Base-by-base conservation (phyloP, 768 basidiomycete species). In the Podaxis sp. region DNA sequence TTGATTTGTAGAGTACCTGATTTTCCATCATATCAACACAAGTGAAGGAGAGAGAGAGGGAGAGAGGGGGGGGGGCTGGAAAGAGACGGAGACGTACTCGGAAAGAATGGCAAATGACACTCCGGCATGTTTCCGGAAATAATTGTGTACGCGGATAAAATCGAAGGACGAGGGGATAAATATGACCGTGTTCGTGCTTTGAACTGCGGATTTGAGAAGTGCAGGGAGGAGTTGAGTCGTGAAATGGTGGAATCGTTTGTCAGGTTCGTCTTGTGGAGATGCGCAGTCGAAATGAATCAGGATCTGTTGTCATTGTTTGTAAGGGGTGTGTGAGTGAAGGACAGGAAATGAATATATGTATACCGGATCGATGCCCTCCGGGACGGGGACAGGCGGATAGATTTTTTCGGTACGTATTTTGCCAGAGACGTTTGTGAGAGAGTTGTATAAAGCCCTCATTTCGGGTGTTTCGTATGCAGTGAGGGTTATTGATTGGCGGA, bases 161-260 rank as follows among this genome's bases (percentile, higher is more conserved):
- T 98, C 97, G 70, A 96, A 95, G 55, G 95, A 98, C 0, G 93
- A 95, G 0, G 97, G 95, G 16, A 99, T 77, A 70, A 98, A 91
- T 64, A 98, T 80, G 54, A 88, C 82, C 0, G 95, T 94, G 70
- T 94, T 93, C 27, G 85, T 79, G 64, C 94, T 93, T 73, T 93
- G 91, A 4, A 98, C 93, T 0, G 97, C 97, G 1, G 95, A 98
- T 73, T 93, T 95, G 48, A 95, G 76, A 23, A 97, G 75, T 14
- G 79, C 69, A 6, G 97, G 95, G 1, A 98, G 80, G 27, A 95
- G 75, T 91, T 95, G 93, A 21, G 86, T 89, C 1, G 90, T 90
- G 71, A 99, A 98, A 70, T 88, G 83, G 58, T 86, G 79, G 73
- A 96, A 94, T 11, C 97, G 86, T 65, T 87, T 89, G 62, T 98